phyloP scores from a whole-genome alignment of 2,329 filamentous ascomycete species.

The Alternaria sp. region DNA sequence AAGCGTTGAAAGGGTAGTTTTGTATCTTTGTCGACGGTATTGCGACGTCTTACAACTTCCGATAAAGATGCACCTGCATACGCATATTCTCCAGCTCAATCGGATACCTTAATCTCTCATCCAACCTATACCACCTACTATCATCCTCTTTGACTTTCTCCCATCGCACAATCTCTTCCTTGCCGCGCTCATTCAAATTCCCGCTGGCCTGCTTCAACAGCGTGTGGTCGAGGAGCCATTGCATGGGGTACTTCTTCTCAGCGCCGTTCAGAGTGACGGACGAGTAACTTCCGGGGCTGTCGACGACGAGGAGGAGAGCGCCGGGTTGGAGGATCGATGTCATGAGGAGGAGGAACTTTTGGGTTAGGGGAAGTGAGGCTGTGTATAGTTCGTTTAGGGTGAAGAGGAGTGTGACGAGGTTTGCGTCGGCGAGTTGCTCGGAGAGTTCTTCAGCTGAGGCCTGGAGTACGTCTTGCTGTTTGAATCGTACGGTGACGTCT shows the following conservation, averaged over 20 bases:
- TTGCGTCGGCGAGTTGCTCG: constrained; percentile 34
- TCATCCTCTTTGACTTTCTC: constrained; percentile 76
- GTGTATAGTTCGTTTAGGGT: constrained; percentile 96
- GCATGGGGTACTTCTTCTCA: constrained; percentile 83
- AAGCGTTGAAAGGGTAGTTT: background rate
- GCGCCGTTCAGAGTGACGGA: constrained; percentile 68
- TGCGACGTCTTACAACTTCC: constrained; percentile 5
- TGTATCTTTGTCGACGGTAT: background rate
- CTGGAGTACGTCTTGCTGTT: constrained; percentile 59
- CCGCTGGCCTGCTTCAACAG: constrained; percentile 56
- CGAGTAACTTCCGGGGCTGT: constrained; percentile 93
- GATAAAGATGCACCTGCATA: constrained; percentile 88
- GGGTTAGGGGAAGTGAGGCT: constrained; percentile 74
- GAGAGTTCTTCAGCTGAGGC: constrained; percentile 47
- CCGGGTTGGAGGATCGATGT: constrained; percentile 64
- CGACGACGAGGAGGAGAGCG: constrained; percentile 80
- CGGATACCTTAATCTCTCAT: constrained; percentile 71
- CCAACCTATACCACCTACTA: constrained; percentile 82
- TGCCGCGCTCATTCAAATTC: constrained; percentile 16
- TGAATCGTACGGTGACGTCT: constrained; percentile 51
- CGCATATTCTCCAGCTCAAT: constrained; percentile 93
- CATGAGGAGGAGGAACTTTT: constrained; percentile 73
- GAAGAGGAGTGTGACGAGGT: constrained; percentile 83
- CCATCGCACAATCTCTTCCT: constrained; percentile 59
- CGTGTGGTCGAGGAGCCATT: constrained; percentile 87